A percentile compares a stretch with the other conserved stretches of the same genome.
Conservation (phyloP, 2,329 filamentous ascomycete genomes). For the Thielaviopsis ethacetica region DNA sequence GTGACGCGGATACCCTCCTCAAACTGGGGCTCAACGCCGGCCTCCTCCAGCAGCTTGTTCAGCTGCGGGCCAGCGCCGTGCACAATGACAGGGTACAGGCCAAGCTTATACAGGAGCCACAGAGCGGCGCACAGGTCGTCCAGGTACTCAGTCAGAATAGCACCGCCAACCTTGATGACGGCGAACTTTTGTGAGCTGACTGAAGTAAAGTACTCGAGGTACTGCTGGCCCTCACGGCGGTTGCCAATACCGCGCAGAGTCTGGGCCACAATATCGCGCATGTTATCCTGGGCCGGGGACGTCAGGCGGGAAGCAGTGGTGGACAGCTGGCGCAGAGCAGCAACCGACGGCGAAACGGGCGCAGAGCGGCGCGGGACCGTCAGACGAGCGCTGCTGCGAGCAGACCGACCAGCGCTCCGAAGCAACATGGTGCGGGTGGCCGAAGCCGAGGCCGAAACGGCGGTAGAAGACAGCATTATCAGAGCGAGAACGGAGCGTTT, state of each 20-base stretch:
- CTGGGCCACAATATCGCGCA: conserved; percentile 22
- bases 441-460: conserved; percentile 8
- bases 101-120: conserved; percentile 85
- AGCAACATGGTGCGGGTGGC: conserved; percentile 7
- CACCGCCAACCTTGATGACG: conserved; percentile 95
- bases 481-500: neutral
- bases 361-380: neutral
- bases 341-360: neutral
- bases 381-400: conserved; percentile 1
- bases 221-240: conserved; percentile 92
- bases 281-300: conserved; percentile 16
- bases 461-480: conserved; percentile 10
- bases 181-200: conserved; percentile 95
- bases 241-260: conserved; percentile 90
- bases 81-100: conserved; percentile 86
- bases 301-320: conserved; percentile 4
- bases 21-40: conserved; percentile 86
- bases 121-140: conserved; percentile 80
- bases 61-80: conserved; percentile 92
- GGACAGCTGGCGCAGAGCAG: conserved; percentile 8
- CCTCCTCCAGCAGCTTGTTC: conserved; percentile 76
- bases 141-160: conserved; percentile 86
- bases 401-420: neutral
- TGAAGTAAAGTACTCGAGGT: conserved; percentile 91
- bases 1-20: conserved; percentile 94